Base-by-base conservation (phyloP, 2,329 filamentous ascomycete species). In the Epicoccum sorghinum region DNA sequence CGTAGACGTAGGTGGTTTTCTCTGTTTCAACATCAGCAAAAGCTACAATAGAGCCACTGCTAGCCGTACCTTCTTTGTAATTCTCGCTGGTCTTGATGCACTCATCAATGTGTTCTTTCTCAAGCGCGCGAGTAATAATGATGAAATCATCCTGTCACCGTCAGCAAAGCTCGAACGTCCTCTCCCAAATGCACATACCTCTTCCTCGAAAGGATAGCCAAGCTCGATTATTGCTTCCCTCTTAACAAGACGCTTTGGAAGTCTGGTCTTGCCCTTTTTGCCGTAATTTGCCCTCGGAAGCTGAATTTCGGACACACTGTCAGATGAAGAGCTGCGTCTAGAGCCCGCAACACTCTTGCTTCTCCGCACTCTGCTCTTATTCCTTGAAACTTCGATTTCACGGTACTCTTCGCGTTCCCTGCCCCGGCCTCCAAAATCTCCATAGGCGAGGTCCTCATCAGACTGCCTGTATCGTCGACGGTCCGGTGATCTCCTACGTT, bases 101-200 rank as follows among this genome's bases (percentile, higher is more conserved):
- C 67, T 96, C 89, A 64, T 97, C 92, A 59, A 97, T 97, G 65
- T 96, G 91, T 14, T 93, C 86, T 65, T 96, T 93, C 13, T 91
- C 90, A 4, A 98, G 82, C 8, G 93, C 93, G 69, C 90, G 89
- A 64, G 89, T 86, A 30, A 98, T 86, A 47, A 96, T 84, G 64
- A 95, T 86, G 22, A 89, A 89, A 62, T 89, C 88, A 35, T 89
- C 91, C 90, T 95, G 61, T 7, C 6, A 32, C 30, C 50, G 47
- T 65, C 60, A 83, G 77, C 36, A 51, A 43, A 6, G 35, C 36
- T 40, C 36, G 29, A 7, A 24, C 10, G 13, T 3, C 41, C 4
- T 30, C 8, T 13, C 8, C 3, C 25, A 8, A 43, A 29, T 22
- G 22, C 22, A 60, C 84, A 64, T 75, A 93, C 91, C 82, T 96